These are phyloP conservation scores for Agaricus blazei DNA, from an alignment of 768 basidiomycete genomes.

Conservation along the genomic window DNA sequence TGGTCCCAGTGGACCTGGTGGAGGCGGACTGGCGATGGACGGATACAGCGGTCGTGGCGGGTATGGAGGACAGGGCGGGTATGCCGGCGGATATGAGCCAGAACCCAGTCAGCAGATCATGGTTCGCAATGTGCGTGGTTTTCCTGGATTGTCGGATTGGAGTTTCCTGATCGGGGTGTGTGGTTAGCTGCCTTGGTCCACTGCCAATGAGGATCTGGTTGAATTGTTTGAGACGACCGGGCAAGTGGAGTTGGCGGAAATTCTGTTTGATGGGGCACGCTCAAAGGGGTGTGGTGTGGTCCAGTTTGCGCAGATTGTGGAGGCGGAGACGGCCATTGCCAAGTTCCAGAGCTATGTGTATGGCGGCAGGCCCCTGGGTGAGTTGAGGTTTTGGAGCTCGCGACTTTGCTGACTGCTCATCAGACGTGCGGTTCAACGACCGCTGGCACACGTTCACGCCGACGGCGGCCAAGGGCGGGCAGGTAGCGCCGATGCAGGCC, in stretches of 20 bases:
- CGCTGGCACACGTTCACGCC: conserved; percentile 93
- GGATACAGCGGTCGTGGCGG: conserved; percentile 30
- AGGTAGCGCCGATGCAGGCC: conserved; percentile 60
- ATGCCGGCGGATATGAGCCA: conserved; percentile 40
- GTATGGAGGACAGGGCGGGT: conserved; percentile 30
- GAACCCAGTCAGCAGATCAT: conserved; percentile 97
- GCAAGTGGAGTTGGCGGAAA: conserved; percentile 91
- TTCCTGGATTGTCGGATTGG: neutral
- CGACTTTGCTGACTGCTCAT: neutral
- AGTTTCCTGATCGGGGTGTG: neutral
- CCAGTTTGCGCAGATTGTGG: conserved; percentile 80
- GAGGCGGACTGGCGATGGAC: conserved; percentile 31
- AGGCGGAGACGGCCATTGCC: conserved; percentile 94
- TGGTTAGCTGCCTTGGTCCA: conserved; percentile 91
- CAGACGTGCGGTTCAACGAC: conserved; percentile 93
- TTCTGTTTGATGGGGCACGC: conserved; percentile 86
- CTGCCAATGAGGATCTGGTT: conserved; percentile 96
- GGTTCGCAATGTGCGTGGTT: conserved; percentile 87
- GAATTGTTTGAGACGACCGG: conserved; percentile 98
- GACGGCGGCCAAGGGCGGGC: conserved; percentile 83
- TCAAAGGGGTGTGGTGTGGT: conserved; percentile 96
- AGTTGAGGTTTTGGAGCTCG: conserved; percentile 16
- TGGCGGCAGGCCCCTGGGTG: conserved; percentile 83
- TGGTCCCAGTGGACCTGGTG: conserved; percentile 29
- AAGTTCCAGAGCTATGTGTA: conserved; percentile 98